phyloP scores from a whole-genome alignment of 2,329 filamentous ascomycete genomes.

The Penicillium sp. region DNA sequence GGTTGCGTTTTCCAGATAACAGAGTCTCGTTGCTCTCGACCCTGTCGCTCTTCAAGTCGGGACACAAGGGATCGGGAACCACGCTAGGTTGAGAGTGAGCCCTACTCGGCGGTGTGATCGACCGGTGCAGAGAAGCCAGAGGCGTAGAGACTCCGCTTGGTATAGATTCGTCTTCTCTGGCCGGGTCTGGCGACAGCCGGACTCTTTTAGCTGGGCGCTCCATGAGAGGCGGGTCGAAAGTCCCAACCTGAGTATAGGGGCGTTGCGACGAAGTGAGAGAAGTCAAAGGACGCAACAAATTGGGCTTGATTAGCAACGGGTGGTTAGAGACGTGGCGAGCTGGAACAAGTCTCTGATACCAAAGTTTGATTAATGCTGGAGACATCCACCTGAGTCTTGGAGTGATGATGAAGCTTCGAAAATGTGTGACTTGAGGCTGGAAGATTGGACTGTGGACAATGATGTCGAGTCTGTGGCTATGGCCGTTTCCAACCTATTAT shows the following conservation, averaged over 20 bases:
- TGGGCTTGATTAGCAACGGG: background rate
- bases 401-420: background rate
- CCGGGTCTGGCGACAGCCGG: slow-evolving; percentile 7
- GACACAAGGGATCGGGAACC: background rate
- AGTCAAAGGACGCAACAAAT: background rate
- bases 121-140: slow-evolving; percentile 17
- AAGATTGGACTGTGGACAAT: background rate
- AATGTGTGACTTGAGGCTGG: background rate
- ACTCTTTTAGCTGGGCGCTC: slow-evolving; percentile 20
- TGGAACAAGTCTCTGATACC: background rate
- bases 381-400: background rate
- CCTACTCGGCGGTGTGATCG: slow-evolving; percentile 18
- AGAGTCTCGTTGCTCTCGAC: background rate
- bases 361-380: background rate
- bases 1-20: background rate
- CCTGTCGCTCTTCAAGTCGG: slow-evolving; percentile 6
- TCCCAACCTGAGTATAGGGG: background rate
- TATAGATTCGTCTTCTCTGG: background rate
- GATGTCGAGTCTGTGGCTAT: background rate
- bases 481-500: background rate
- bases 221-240: slow-evolving; percentile 7
- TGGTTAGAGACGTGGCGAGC: background rate
- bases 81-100: slow-evolving; percentile 8
- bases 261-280: background rate
- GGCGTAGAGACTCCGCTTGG: slow-evolving; percentile 3